Evolutionary conservation across 2,329 filamentous ascomycete genomes (phyloP).

Genomic region (Epicoccum sorghinum): DNA sequence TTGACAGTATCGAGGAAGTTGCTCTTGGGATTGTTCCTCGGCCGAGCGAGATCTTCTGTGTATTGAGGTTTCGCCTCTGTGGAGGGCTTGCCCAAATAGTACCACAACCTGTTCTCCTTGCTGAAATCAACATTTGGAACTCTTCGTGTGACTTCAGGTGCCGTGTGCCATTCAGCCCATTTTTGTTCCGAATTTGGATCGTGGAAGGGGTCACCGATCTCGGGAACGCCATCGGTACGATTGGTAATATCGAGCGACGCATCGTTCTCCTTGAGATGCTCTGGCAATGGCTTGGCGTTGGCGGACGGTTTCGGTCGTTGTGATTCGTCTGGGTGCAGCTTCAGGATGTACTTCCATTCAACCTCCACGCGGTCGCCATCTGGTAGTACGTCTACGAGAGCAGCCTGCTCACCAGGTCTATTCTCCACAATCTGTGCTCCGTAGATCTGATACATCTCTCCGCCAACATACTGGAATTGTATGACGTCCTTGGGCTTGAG

Average conservation of each 20-base stretch:
- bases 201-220: conserved; percentile 55
- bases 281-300: conserved; percentile 73
- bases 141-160: conserved; percentile 48
- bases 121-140: conserved; percentile 74
- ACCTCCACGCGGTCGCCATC: conserved; percentile 80
- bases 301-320: conserved; percentile 75
- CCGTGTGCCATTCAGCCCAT: conserved; percentile 73
- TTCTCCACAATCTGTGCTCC: conserved; percentile 90
- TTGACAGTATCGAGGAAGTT: conserved; percentile 74
- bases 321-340: conserved; percentile 73
- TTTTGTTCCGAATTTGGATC: conserved; percentile 54
- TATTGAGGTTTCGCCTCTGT: conserved; percentile 92
- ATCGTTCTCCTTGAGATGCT: conserved; percentile 55
- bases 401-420: conserved; percentile 71
- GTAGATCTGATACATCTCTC: conserved; percentile 87
- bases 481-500: conserved; percentile 77
- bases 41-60: conserved; percentile 73
- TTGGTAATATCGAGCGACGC: conserved; percentile 53
- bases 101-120: conserved; percentile 80
- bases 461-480: conserved; percentile 78
- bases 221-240: conserved; percentile 57
- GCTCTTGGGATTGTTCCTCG: conserved; percentile 69
- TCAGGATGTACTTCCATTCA: conserved; percentile 81
- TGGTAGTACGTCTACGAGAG: conserved; percentile 83
- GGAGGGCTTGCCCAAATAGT: conserved; percentile 83